Base-by-base conservation (phyloP, 345 rosid species). In the Eucalyptus dawsonii region DNA sequence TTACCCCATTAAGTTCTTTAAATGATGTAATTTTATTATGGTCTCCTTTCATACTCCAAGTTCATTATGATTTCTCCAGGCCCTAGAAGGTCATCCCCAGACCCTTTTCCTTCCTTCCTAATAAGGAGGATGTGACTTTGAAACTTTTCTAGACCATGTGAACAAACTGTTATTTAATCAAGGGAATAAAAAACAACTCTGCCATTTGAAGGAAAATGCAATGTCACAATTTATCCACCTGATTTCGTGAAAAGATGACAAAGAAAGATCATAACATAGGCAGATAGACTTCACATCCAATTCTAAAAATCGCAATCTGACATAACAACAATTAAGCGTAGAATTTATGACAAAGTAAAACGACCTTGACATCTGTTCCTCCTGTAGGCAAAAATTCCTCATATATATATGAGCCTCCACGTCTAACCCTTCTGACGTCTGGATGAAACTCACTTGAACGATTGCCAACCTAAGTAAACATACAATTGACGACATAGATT, bases 361-460 rank as follows among this genome's bases (percentile, higher is more conserved):
- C 45, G 90, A 98, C 99, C 99, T 98, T 98, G 92, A 98, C 99
- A 96, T 98, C 99, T 65, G 99, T 98, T 94, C 99, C 99, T 86
- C 99, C 99, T 19, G 99, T 98, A 80, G 99, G 99, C 99, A 98
- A 93, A 93, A 98, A 97, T 93, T 97, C 99, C 94, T 98, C 99
- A 24, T 97, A 98, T 93, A 98, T 97, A 91, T 96, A 98, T 87
- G 99, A 96, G 90, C 99, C 99, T 95, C 94, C 99, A 88, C 99
- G 97, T 92, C 99, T 94, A 92, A 98, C 99, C 94, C 98, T 95
- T 95, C 99, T 94, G 67, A 96, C 98, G 60, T 98, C 99, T 47
- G 99, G 99, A 90, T 95, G 97, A 93, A 98, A 98, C 93, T 97
- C 99, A 91, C 99, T 98, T 87, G 99, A 98, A 85, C 99, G 95